phyloP scores from a whole-genome alignment of 441 rosid genomes.

The Lepidium campestre region DNA sequence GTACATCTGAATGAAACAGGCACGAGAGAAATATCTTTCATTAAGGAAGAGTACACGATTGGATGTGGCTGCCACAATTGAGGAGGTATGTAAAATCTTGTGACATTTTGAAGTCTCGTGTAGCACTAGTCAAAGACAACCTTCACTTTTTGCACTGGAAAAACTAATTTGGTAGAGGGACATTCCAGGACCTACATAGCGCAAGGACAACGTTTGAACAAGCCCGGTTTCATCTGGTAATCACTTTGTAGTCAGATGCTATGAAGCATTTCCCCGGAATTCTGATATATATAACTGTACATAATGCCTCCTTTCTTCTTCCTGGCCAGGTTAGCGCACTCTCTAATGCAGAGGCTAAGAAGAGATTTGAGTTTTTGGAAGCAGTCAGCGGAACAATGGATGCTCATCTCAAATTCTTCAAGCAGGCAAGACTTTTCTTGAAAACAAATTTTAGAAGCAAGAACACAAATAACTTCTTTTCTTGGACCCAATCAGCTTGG shows the following conservation, averaged over 20 bases:
- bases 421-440: slow-evolving; percentile 51
- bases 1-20: slow-evolving; percentile 43
- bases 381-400: slow-evolving; percentile 90
- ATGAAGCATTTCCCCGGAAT: neutral
- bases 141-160: slow-evolving; percentile 12
- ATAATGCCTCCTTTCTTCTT: slow-evolving; percentile 10
- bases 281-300: neutral
- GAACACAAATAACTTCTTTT: neutral
- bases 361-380: slow-evolving; percentile 85
- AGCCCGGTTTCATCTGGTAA: slow-evolving; percentile 83
- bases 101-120: neutral
- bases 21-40: slow-evolving; percentile 86
- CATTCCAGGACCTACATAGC: slow-evolving; percentile 68
- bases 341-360: slow-evolving; percentile 84
- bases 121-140: slow-evolving; percentile 18
- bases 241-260: slow-evolving; percentile 1
- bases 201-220: slow-evolving; percentile 80
- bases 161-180: slow-evolving; percentile 51
- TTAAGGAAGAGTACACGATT: slow-evolving; percentile 74
- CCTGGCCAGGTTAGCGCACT: slow-evolving; percentile 61
- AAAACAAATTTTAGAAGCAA: neutral
- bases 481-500: neutral
- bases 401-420: slow-evolving; percentile 92
- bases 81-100: slow-evolving; percentile 53
- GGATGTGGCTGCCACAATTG: slow-evolving; percentile 67